Conservation (phyloP, 2,329 filamentous ascomycete species). For the Fusarium sp. region DNA sequence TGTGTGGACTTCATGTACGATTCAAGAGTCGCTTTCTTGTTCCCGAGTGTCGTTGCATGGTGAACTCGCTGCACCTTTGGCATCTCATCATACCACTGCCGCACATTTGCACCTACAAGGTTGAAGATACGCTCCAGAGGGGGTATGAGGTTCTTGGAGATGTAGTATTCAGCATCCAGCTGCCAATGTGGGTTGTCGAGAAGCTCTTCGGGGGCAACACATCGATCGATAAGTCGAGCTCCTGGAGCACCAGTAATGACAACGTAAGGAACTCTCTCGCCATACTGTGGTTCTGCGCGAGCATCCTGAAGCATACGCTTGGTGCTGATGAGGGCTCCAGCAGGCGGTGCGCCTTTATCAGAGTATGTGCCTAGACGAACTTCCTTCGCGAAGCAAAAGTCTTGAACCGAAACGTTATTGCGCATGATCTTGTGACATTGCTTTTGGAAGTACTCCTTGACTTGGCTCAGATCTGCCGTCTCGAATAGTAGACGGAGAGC, state of each 20-base stretch:
- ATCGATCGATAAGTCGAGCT: constrained; percentile 86
- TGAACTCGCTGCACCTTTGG: constrained; percentile 84
- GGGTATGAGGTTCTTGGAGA: constrained; percentile 93
- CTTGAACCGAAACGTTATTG: constrained; percentile 87
- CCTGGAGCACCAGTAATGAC: constrained; percentile 90
- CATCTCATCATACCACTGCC: constrained; percentile 96
- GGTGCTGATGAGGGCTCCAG: constrained; percentile 89
- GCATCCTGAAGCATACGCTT: constrained; percentile 88
- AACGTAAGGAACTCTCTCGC: constrained; percentile 94
- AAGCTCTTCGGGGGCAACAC: constrained; percentile 86
- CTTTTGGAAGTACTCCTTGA: constrained; percentile 89
- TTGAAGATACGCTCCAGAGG: constrained; percentile 97
- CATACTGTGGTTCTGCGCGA: constrained; percentile 90
- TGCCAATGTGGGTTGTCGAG: constrained; percentile 81
- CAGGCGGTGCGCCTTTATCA: constrained; percentile 81
- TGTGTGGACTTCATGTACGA: constrained; percentile 87
- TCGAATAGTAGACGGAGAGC: constrained; percentile 90
- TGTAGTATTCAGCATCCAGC: constrained; percentile 96
- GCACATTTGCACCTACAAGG: constrained; percentile 90
- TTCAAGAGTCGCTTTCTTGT: constrained; percentile 81
- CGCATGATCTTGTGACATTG: constrained; percentile 95
- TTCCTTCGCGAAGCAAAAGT: constrained; percentile 95
- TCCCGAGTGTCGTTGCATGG: constrained; percentile 48
- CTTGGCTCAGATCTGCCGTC: constrained; percentile 86
- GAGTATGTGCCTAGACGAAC: constrained; percentile 88